Evolutionary conservation across 2,329 filamentous ascomycete species (phyloP), one percentile per base, ranked within the genome.

Genomic region (Trichophyton benhamiae): DNA sequence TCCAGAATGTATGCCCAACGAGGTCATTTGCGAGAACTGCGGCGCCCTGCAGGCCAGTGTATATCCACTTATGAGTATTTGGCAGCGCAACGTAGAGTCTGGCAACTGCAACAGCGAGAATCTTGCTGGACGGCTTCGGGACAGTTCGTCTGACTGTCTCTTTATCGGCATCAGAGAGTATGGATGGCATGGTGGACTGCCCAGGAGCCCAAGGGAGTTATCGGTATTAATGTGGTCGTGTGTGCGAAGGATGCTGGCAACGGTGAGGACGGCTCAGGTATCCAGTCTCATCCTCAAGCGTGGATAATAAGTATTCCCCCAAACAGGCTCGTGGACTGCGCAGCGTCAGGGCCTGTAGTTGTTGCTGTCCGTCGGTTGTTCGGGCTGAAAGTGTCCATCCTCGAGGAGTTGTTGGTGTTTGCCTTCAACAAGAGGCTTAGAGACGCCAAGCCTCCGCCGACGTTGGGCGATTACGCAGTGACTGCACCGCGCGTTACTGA

Each of bases 81-180:
- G 94, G 94, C 71, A 95, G 88, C 69, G 92, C 91, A 71, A 97
- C 84, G 76, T 96, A 97, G 68, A 99, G 86, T 72, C 88, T 87
- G 64, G 91, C 92, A 67, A 97, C 91, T 63, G 89, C 94, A 66
- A 95, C 92, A 64, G 91, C 91, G 67, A 95, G 89, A 75, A 99
- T 97, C 81, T 97, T 97, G 84, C 97, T 99, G 70, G 86, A 86
- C 65, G 90, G 84, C 75, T 95, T 96, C 64, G 94, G 92, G 60
- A 99, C 89, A 68, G 87, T 88, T 72, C 94, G 87, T 80, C 95
- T 95, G 76, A 99, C 91, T 64, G 86, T 95, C 78, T 95, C 89
- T 82, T 95, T 96, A 79, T 99, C 94, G 70, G 91, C 87, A 71
- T 96, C 92, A 72, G 82, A 89, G 62, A 99, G 83, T 66, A 95